Base-by-base conservation (phyloP, 2,329 filamentous ascomycete genomes). In the Gyromitra esculenta region DNA sequence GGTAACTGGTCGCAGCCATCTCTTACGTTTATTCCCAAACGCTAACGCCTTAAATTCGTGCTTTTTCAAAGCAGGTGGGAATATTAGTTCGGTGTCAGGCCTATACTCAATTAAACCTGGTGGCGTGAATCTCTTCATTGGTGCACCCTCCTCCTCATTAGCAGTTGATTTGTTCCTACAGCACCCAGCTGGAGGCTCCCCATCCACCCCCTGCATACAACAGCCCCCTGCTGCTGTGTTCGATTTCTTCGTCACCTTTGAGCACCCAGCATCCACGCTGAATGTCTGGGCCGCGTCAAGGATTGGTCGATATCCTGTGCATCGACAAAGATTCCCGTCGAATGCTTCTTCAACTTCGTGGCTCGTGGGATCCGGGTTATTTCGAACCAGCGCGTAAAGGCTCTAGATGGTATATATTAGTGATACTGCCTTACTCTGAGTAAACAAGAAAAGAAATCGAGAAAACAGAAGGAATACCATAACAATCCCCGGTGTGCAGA, bases 401-500 rank as follows among this genome's bases (percentile, higher is more conserved):
- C 94, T 97, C 92, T 88, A 75, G 21, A 11, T 18, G 59, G 11
- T 15, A 62, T n/a, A 13, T 18, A 11, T 75, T 65, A 75, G 50
- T 43, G 4, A 8, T n/a, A 54, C 45, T 52, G 4, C 11, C 15
- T 21, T 35, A 37, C 75, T 59, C 41, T 45, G 45, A 71, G 68
- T 79, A 57, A 48, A 50, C 2, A 21, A 13, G 35, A 7, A 41
- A 9, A 41, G 41, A 60, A 43, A 39, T 11, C 11, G 1, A n/a
- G 35, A n/a, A 31, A 13, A 18, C 15, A 25, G 13, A 43, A 39
- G 15, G 21, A 83, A 60, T 83, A 87, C 87, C 90, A 98, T 98
- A 78, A 98, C 94, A 81, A 99, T 98, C 1, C 96, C 96, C 3
- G 96, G 96, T 0, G 96, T 98, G 82, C 96, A 99, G 84, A 99